These are phyloP conservation scores for sorghum (Sorghum bicolor) DNA, from an alignment of 176 grass and related monocot species.

Conservation along the genomic window DNA sequence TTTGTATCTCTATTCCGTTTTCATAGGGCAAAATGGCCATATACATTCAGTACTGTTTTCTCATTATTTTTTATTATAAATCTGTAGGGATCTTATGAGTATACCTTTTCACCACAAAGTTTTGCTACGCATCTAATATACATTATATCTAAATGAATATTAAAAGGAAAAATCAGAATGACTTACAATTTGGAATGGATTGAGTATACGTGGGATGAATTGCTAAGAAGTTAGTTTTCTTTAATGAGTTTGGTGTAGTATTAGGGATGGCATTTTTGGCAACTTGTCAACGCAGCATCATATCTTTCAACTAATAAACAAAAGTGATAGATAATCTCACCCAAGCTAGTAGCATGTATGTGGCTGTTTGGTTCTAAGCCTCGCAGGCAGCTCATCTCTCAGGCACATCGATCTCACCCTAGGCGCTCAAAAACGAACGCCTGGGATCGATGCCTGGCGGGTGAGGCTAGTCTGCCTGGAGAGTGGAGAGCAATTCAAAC, in stretches of 20 bases:
- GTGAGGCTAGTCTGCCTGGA: too few species aligned
- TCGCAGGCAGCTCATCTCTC: too few species aligned
- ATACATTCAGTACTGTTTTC: conserved; percentile 14
- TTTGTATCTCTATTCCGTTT: background rate
- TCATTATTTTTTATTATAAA: background rate
- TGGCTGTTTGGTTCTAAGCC: too few species aligned
- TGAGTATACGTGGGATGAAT: background rate
- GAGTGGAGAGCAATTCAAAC: too few species aligned
- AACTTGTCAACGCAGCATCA: background rate
- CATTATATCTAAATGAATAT: too few species aligned
- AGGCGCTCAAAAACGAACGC: too few species aligned
- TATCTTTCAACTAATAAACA: background rate
- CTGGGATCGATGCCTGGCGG: too few species aligned
- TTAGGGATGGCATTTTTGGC: background rate
- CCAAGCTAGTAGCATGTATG: background rate
- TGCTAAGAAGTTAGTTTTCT: background rate
- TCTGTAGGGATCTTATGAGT: background rate
- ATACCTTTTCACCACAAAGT: too few species aligned
- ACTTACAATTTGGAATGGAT: too few species aligned
- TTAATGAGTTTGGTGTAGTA: background rate
- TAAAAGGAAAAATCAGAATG: too few species aligned
- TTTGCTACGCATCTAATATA: background rate
- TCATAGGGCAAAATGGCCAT: background rate
- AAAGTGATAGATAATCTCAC: background rate
- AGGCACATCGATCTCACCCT: too few species aligned